These are phyloP conservation scores for Kregervanrija delftensis DNA, from an alignment of 805 yeast genomes.

Conservation along the genomic window DNA sequence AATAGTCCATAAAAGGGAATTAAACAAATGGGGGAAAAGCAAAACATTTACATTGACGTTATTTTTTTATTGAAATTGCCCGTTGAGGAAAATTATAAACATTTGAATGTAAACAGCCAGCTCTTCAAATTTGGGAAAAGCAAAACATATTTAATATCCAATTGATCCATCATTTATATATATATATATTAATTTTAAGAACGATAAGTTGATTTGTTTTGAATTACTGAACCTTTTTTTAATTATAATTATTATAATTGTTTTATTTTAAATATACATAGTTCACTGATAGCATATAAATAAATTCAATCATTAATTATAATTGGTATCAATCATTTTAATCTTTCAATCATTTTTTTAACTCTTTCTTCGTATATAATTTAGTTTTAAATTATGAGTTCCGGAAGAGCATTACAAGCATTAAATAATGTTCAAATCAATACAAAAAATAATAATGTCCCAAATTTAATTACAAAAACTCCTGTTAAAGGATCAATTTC, in stretches of 20 bases:
- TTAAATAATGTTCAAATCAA: conserved; percentile 47
- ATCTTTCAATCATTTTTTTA: neutral
- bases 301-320: neutral
- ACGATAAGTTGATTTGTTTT: too few species aligned
- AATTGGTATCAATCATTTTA: too few species aligned
- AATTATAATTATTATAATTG: too few species aligned
- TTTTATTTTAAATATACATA: too few species aligned
- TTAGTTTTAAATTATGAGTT: conserved; percentile 16
- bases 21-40: too few species aligned
- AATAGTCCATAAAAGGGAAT: too few species aligned
- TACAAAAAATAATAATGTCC: conserved; percentile 30
- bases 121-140: conserved; percentile 4
- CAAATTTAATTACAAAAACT: conserved; percentile 25
- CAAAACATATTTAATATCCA: conserved; percentile 1
- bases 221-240: too few species aligned
- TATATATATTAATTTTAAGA: too few species aligned
- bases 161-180: conserved; percentile 5
- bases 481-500: conserved; percentile 34
- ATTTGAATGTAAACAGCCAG: conserved; percentile 3
- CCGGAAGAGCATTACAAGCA: conserved; percentile 43
- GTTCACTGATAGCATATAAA: neutral
- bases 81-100: conserved; percentile 5
- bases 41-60: too few species aligned
- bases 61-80: conserved; percentile 1
- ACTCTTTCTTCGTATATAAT: neutral